Conservation (phyloP, 257 asterid species). For the Forsythia suspensa region DNA sequence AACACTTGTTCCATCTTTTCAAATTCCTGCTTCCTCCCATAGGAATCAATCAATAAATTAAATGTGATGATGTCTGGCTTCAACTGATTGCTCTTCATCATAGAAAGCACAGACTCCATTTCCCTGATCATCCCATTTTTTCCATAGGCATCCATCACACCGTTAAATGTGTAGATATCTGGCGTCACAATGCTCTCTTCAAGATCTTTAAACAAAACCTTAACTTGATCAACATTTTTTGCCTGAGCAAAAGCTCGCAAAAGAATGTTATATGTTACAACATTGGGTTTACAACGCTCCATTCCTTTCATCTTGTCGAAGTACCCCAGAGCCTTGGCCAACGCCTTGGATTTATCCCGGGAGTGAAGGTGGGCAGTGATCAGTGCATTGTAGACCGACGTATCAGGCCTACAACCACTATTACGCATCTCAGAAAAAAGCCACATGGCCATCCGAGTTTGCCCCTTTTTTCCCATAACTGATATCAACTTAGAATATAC, state of each 20-base stretch:
- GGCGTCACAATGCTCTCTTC: constrained; percentile 66
- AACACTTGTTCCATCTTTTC: constrained; percentile 97
- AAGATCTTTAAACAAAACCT: constrained; percentile 68
- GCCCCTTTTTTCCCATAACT: constrained; percentile 95
- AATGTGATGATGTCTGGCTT: constrained; percentile 85
- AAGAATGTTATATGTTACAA: constrained; percentile 90
- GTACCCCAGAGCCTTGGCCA: constrained; percentile 72
- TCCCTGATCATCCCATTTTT: constrained; percentile 81
- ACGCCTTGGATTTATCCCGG: constrained; percentile 76
- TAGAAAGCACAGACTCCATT: constrained; percentile 77
- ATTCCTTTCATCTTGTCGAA: constrained; percentile 86
- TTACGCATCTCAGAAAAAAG: constrained; percentile 98
- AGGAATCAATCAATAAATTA: constrained; percentile 80
- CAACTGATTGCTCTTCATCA: constrained; percentile 71
- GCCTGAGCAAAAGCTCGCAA: constrained; percentile 89
- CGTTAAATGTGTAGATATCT: constrained; percentile 84
- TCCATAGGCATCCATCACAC: constrained; percentile 98
- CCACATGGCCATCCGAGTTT: constrained; percentile 97
- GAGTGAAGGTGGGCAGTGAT: constrained; percentile 93
- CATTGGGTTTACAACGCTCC: constrained; percentile 76
- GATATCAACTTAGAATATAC: constrained; percentile 93
- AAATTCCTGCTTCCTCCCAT: constrained; percentile 87
- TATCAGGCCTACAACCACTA: constrained; percentile 90
- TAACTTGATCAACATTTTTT: constrained; percentile 63
- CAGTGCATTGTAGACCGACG: constrained; percentile 88